A percentile compares a stretch with the other conserved stretches of the same genome.
These are phyloP conservation scores for Malassezia equina DNA, from an alignment of 1,284 basidiomycete species.

Conservation along the genomic window DNA sequence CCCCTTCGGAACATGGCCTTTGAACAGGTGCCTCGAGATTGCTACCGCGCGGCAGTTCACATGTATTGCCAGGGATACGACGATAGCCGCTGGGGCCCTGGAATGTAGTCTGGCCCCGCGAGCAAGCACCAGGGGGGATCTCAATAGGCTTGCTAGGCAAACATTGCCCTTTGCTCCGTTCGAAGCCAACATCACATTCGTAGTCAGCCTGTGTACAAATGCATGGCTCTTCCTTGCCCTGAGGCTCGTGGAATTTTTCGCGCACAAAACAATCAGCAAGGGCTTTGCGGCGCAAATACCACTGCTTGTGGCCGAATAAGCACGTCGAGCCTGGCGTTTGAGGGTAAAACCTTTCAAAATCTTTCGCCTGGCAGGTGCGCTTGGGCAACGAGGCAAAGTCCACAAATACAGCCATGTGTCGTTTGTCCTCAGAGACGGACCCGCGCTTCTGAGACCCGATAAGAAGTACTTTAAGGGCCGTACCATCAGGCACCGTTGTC, in stretches of 20 bases:
- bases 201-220: slow-evolving; percentile 76
- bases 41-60: slow-evolving; percentile 52
- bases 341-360: slow-evolving; percentile 85
- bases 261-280: slow-evolving; percentile 84
- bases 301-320: slow-evolving; percentile 96
- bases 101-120: slow-evolving; percentile 57
- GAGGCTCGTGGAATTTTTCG: slow-evolving; percentile 56
- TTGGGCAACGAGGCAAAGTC: slow-evolving; percentile 68
- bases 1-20: slow-evolving; percentile 61
- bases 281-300: slow-evolving; percentile 74
- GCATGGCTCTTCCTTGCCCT: slow-evolving; percentile 67
- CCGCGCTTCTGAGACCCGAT: slow-evolving; percentile 65
- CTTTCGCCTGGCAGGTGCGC: slow-evolving; percentile 61
- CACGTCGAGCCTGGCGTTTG: slow-evolving; percentile 57
- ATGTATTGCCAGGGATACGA: slow-evolving; percentile 85
- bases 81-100: slow-evolving; percentile 82
- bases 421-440: slow-evolving; percentile 52
- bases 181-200: slow-evolving; percentile 87
- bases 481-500: slow-evolving; percentile 80
- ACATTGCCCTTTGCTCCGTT: slow-evolving; percentile 61
- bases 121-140: slow-evolving; percentile 69
- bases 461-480: slow-evolving; percentile 78
- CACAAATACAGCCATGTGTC: slow-evolving; percentile 66
- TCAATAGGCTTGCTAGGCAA: slow-evolving; percentile 72
- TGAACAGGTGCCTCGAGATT: slow-evolving; percentile 64